A percentile compares a stretch with the other conserved stretches of the same genome.
Evolutionary conservation across 2,329 filamentous ascomycete species (phyloP).

Genomic region (Neofusicoccum cordaticola): DNA sequence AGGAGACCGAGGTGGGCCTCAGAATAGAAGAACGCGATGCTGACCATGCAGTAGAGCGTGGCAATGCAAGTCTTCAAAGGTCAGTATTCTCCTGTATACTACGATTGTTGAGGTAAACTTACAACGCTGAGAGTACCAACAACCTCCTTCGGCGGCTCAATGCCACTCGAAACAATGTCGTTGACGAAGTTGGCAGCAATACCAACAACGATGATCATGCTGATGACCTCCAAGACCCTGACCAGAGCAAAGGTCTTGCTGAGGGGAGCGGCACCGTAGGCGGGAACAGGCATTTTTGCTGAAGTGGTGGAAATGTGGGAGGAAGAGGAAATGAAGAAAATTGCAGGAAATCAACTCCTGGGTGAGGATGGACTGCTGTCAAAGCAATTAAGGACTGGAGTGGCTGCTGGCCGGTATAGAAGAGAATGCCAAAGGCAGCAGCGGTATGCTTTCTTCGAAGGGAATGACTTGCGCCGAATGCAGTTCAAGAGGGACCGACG

Average conservation of each 20-base stretch:
- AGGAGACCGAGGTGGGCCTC: slow-evolving; percentile 73
- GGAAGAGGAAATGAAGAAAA: slow-evolving; percentile 19
- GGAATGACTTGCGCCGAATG: slow-evolving; percentile 26
- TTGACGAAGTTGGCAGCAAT: slow-evolving; percentile 79
- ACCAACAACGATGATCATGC: slow-evolving; percentile 74
- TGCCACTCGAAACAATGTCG: slow-evolving; percentile 65
- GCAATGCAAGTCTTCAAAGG: slow-evolving; percentile 68
- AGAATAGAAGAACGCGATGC: slow-evolving; percentile 79
- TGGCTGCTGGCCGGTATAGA: slow-evolving; percentile 36
- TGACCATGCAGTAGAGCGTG: slow-evolving; percentile 67
- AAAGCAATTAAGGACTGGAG: slow-evolving; percentile 16
- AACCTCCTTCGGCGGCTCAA: slow-evolving; percentile 67
- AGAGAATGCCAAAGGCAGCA: neutral
- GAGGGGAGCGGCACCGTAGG: slow-evolving; percentile 64
- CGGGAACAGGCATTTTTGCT: slow-evolving; percentile 51
- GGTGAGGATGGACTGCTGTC: slow-evolving; percentile 4
- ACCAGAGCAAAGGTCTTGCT: slow-evolving; percentile 75
- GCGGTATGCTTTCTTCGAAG: slow-evolving; percentile 16
- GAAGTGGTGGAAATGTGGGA: neutral
- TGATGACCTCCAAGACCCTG: slow-evolving; percentile 67
- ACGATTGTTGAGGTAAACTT: slow-evolving; percentile 39
- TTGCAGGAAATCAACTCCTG: slow-evolving; percentile 16
- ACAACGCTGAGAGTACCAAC: slow-evolving; percentile 78
- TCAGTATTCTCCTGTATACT: slow-evolving; percentile 19
- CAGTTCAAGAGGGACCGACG: slow-evolving; percentile 16